Conservation (phyloP, 768 basidiomycete genomes). For the Omphalotus guepiniiformis region DNA sequence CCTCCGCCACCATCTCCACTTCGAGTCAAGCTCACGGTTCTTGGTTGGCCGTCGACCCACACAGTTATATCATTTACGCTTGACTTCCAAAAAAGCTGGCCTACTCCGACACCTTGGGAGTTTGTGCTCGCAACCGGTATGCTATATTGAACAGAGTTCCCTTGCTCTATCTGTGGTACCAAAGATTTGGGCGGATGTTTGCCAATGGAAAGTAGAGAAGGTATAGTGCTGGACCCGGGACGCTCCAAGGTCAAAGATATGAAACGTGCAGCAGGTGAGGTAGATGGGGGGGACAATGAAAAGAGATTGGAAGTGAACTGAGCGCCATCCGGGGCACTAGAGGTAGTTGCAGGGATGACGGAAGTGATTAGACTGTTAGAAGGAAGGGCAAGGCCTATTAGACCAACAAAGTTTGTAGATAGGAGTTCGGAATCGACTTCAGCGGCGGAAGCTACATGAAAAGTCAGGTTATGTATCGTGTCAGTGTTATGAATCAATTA, state of each 20-base stretch:
- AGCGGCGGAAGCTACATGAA: slow-evolving; percentile 50
- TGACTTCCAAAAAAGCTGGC: slow-evolving; percentile 59
- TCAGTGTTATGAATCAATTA: slow-evolving; percentile 24
- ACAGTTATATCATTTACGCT: slow-evolving; percentile 30
- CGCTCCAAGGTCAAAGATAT: slow-evolving; percentile 64
- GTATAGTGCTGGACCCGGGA: slow-evolving; percentile 54
- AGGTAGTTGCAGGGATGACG: slow-evolving; percentile 42
- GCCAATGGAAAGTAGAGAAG: slow-evolving; percentile 66
- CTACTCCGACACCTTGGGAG: slow-evolving; percentile 30
- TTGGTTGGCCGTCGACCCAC: slow-evolving; percentile 32
- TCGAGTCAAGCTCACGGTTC: slow-evolving; percentile 25
- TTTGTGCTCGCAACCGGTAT: slow-evolving; percentile 3
- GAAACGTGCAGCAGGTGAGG: slow-evolving; percentile 59
- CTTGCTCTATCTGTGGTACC: slow-evolving; percentile 7
- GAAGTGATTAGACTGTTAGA: slow-evolving; percentile 62
- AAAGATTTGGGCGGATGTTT: slow-evolving; percentile 42
- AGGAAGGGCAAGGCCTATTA: slow-evolving; percentile 75
- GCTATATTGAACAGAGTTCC: slow-evolving; percentile 3
- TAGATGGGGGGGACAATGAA: slow-evolving; percentile 49
- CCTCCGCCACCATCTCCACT: slow-evolving; percentile 26
- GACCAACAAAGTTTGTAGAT: slow-evolving; percentile 51
- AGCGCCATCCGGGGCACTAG: slow-evolving; percentile 59
- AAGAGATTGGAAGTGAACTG: slow-evolving; percentile 68
- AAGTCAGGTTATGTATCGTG: background rate
- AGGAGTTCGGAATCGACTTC: slow-evolving; percentile 55